Conservation (phyloP, 768 basidiomycete genomes). For the Mycena floridula region DNA sequence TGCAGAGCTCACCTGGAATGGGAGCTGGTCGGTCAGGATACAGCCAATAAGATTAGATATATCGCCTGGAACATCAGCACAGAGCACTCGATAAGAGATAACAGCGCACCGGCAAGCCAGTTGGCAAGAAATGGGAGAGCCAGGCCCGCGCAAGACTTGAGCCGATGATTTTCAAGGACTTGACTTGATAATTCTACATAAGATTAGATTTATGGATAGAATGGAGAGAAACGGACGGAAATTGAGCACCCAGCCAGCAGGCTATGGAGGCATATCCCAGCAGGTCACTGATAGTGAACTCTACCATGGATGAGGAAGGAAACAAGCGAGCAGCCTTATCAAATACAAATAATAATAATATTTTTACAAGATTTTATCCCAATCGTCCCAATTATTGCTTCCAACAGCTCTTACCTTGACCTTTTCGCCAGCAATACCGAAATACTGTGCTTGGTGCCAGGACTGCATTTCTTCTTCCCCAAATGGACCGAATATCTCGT, state of each 20-base stretch:
- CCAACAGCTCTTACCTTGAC: constrained; percentile 64
- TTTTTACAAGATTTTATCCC: constrained; percentile 64
- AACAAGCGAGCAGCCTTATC: not conserved
- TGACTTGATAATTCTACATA: constrained; percentile 46
- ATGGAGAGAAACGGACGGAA: constrained; percentile 55
- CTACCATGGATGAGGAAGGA: no score
- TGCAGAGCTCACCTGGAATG: constrained; percentile 74
- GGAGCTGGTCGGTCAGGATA: constrained; percentile 86
- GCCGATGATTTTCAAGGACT: constrained; percentile 69
- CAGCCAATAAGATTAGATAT: constrained; percentile 89
- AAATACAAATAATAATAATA: constrained; percentile 21
- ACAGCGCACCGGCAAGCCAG: constrained; percentile 77
- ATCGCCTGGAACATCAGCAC: constrained; percentile 53
- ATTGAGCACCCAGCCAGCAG: constrained; percentile 84
- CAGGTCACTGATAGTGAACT: constrained; percentile 47
- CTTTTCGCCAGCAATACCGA: constrained; percentile 72
- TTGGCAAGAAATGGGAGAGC: constrained; percentile 90
- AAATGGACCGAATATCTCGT: constrained; percentile 73
- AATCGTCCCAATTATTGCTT: constrained; percentile 68
- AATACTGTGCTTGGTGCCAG: constrained; percentile 80
- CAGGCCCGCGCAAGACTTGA: constrained; percentile 82
- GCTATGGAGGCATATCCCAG: constrained; percentile 67
- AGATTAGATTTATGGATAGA: no score
- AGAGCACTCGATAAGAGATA: constrained; percentile 4
- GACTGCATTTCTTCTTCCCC: constrained; percentile 70